phyloP scores from a whole-genome alignment of 768 basidiomycete species.

The Psilocybe tampanensis region DNA sequence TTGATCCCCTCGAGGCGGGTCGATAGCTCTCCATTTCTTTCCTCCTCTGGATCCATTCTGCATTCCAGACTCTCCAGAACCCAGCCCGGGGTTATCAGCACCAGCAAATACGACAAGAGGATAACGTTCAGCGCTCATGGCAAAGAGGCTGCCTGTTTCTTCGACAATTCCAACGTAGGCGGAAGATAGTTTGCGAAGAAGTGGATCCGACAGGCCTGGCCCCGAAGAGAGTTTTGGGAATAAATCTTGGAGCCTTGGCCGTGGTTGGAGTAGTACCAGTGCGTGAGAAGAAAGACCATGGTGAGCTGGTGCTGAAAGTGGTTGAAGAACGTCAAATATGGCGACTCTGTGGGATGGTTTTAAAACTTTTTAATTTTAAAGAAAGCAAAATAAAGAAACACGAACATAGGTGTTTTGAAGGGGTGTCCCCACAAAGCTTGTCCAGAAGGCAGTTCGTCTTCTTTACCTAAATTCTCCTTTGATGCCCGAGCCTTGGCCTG shows the following conservation, averaged over 20 bases:
- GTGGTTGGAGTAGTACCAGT: conserved; percentile 88
- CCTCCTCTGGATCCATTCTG: background rate
- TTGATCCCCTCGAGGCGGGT: background rate
- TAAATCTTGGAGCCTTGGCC: conserved; percentile 72
- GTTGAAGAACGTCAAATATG: conserved; percentile 73
- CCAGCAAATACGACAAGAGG: conserved; percentile 79
- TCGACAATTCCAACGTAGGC: conserved; percentile 85
- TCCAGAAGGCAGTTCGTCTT: conserved; percentile 4
- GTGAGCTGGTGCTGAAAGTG: conserved; percentile 22
- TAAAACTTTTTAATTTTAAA: background rate
- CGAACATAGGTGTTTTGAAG: conserved; percentile 73
- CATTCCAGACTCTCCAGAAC: background rate
- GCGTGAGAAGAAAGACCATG: conserved; percentile 43
- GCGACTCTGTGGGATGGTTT: conserved; percentile 59
- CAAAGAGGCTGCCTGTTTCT: conserved; percentile 75
- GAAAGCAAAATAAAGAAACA: conserved; percentile 4
- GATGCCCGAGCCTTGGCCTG: conserved; percentile 33
- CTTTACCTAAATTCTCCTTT: conserved; percentile 17
- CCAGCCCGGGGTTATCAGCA: conserved; percentile 3
- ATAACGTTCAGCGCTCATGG: conserved; percentile 80
- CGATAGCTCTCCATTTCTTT: background rate
- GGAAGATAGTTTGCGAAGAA: conserved; percentile 49
- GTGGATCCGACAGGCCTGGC: conserved; percentile 26
- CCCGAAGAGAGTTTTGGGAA: conserved; percentile 56
- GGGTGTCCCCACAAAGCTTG: conserved; percentile 58